These are phyloP conservation scores for Boletales sp. DNA, from an alignment of 768 basidiomycete genomes.

Conservation along the genomic window DNA sequence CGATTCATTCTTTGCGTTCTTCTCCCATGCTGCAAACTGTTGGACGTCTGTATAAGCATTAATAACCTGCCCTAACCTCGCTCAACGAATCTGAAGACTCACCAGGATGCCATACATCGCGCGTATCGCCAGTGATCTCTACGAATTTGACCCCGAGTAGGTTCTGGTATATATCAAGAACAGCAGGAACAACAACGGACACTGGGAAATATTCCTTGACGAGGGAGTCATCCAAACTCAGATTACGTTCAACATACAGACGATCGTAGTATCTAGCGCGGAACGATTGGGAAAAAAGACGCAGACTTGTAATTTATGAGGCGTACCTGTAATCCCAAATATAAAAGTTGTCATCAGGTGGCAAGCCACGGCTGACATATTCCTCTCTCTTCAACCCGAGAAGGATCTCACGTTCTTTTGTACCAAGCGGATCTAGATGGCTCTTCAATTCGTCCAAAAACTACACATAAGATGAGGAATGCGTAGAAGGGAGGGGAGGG, in stretches of 20 bases:
- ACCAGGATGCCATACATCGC: conserved; percentile 81
- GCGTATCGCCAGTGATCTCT: conserved; percentile 49
- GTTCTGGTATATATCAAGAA: conserved; percentile 81
- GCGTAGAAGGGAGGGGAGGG: neutral
- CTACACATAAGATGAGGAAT: conserved; percentile 31
- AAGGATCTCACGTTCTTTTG: conserved; percentile 62
- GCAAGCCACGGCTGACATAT: conserved; percentile 52
- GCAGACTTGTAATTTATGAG: neutral
- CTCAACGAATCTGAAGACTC: conserved; percentile 9
- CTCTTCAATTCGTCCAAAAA: conserved; percentile 75
- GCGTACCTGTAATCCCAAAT: conserved; percentile 80
- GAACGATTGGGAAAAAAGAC: neutral
- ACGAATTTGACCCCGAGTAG: conserved; percentile 72
- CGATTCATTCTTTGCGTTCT: conserved; percentile 62
- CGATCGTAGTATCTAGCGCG: conserved; percentile 29
- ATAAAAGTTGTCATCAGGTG: conserved; percentile 70
- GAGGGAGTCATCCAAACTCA: conserved; percentile 70
- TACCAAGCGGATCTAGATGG: conserved; percentile 70
- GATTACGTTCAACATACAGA: conserved; percentile 55
- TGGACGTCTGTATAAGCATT: conserved; percentile 58
- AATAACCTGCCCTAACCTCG: neutral
- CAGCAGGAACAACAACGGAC: conserved; percentile 73
- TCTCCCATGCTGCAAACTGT: conserved; percentile 83
- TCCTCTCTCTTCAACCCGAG: conserved; percentile 76
- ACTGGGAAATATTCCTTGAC: conserved; percentile 93